Percentiles rank a stretch among this genome's conserved stretches.
Evolutionary conservation across 768 basidiomycete genomes (phyloP).

Genomic region (Cystofilobasidium capitatum): DNA sequence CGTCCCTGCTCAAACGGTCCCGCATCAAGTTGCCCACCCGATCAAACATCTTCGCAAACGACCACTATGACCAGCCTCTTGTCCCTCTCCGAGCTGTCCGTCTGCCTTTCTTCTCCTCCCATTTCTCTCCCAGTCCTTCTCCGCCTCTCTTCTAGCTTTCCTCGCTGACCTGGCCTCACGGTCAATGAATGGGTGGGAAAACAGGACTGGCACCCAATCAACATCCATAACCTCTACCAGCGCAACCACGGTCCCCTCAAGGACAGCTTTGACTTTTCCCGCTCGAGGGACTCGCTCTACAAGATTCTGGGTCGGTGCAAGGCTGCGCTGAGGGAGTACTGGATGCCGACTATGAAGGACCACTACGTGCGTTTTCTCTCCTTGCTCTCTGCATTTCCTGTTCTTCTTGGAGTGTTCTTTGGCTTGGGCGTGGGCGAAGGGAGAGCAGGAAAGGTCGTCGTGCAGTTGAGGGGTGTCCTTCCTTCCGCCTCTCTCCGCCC

Average conservation of each 20-base stretch:
- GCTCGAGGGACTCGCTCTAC: constrained; percentile 57
- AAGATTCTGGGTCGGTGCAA: constrained; percentile 88
- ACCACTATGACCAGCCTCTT: not conserved
- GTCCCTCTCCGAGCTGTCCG: not conserved
- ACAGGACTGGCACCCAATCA: constrained; percentile 80
- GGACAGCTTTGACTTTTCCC: constrained; percentile 51
- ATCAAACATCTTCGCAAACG: not conserved
- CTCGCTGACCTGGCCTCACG: not conserved
- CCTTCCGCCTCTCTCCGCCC: no score
- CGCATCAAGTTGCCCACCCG: not conserved
- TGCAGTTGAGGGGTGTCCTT: no score
- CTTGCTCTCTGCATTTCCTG: not conserved
- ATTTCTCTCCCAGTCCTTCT: not conserved
- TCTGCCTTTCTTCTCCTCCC: not conserved
- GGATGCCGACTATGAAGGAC: constrained; percentile 55
- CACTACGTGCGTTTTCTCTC: constrained; percentile 5
- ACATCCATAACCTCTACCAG: constrained; percentile 80
- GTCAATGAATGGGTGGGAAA: not conserved
- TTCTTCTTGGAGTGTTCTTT: not conserved
- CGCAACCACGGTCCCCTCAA: constrained; percentile 51
- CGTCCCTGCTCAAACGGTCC: not conserved
- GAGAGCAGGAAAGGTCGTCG: no score
- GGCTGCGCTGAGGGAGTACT: constrained; percentile 79
- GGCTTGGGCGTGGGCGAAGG: not conserved
- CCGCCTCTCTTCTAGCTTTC: not conserved